Base-by-base conservation (phyloP, 306 rosid genomes). In the Neltuma alba region DNA sequence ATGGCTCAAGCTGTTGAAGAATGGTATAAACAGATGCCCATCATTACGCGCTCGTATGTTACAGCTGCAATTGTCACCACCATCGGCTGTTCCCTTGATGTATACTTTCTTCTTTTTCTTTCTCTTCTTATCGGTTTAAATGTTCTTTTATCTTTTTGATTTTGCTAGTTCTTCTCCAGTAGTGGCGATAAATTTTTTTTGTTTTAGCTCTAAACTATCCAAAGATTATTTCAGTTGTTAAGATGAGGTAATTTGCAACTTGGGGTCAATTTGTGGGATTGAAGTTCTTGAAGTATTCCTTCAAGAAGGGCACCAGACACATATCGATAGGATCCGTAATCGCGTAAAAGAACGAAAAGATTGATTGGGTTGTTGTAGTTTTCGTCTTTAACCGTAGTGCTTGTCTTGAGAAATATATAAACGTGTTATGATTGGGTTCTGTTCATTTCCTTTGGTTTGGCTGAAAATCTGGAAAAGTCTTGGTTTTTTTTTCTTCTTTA, bases 1-100 rank as follows among this genome's bases (percentile, higher is more conserved):
- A 89, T 96, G 99, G 99, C 99, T 71, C 99, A 96, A 84, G 98
- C 99, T 5, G 94, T 96, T 66, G 99, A 96, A 80, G 99, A 96
- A 86, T 96, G 99, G 99, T 96, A 96, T 82, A 93, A 90, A 86
- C 98, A 96, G 91, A 96, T 96, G 97, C 99, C 99, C 2, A 80
- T 90, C 38, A 90, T 96, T 75, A 96, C 99, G 20, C 96, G 99
- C 50, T 90, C 93, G 1, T 96, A 93, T 74, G 94, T 93, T 84
- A 93, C 99, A 0, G 99, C 99, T 25, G 96, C 97, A 23, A 88
- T 96, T 50, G 91, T 90, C 73, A 96, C 98, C 85, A 93, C 96
- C 81, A 84, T 96, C 80, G 98, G 97, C 11, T 96, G 99, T 78
- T 90, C 99, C 50, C 99, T 96, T 44, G 97, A 96, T 31, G 99